Evolutionary conservation across 768 basidiomycete genomes (phyloP).

Genomic region (Tricholoma furcatifolium): DNA sequence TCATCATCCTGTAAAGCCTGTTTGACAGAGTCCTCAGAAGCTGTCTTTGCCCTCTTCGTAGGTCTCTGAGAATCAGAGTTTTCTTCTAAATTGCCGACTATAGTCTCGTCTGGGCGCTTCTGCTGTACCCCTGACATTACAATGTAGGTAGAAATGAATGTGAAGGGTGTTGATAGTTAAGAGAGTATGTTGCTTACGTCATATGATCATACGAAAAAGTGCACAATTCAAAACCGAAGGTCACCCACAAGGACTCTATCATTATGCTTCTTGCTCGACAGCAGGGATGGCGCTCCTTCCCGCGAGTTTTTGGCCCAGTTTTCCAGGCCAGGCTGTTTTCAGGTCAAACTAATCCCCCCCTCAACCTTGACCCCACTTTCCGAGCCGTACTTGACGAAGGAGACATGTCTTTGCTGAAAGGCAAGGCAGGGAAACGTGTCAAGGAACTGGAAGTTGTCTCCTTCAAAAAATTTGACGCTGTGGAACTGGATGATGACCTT

Average conservation of each 20-base stretch:
- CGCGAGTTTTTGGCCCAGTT: neutral
- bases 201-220: neutral
- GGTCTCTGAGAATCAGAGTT: conserved; percentile 27
- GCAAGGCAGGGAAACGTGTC: conserved; percentile 26
- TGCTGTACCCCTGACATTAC: conserved; percentile 5
- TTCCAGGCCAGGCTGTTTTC: conserved; percentile 6
- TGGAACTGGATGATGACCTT: conserved; percentile 30
- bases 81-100: conserved; percentile 5
- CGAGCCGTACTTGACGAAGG: conserved; percentile 62
- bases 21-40: neutral
- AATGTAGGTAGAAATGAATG: too few species aligned
- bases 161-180: neutral
- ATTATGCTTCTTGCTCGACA: conserved; percentile 18
- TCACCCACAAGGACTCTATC: neutral
- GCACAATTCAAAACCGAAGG: neutral
- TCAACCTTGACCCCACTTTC: conserved; percentile 67
- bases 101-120: conserved; percentile 10
- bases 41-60: conserved; percentile 31
- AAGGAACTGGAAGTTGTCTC: conserved; percentile 59
- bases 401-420: conserved; percentile 59
- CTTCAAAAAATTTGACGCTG: conserved; percentile 32
- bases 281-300: neutral
- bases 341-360: conserved; percentile 52
- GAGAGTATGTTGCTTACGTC: conserved; percentile 4
- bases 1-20: conserved; percentile 17